Conservation (phyloP, 106 monocot genomes). For the Platanthera guangdongensis region DNA sequence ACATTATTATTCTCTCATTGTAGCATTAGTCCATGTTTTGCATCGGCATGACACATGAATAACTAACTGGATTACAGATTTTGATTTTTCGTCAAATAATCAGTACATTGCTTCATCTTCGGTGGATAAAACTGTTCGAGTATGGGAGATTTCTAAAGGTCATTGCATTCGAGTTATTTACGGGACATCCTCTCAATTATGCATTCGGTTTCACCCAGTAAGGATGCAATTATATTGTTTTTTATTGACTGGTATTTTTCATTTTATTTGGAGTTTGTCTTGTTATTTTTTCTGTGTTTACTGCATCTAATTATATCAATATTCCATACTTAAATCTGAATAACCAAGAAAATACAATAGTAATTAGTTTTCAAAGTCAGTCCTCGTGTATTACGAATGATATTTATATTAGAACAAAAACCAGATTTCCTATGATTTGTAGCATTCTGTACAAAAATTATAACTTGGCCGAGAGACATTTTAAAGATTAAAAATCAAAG, state of each 20-base stretch:
- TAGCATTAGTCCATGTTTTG: background rate
- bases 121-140: slow-evolving; percentile 89
- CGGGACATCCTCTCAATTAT: slow-evolving; percentile 85
- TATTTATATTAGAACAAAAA: background rate
- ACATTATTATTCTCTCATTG: background rate
- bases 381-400: background rate
- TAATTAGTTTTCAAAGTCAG: slow-evolving; percentile 4
- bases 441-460: background rate
- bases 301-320: background rate
- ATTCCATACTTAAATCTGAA: background rate
- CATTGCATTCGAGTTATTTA: slow-evolving; percentile 89
- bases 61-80: slow-evolving; percentile 84
- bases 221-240: slow-evolving; percentile 15
- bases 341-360: background rate
- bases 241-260: background rate
- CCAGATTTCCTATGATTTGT: background rate
- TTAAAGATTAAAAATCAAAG: background rate
- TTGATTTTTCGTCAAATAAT: slow-evolving; percentile 99
- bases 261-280: background rate
- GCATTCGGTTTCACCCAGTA: slow-evolving; percentile 91
- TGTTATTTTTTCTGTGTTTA: background rate
- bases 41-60: slow-evolving; percentile 8
- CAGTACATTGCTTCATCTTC: slow-evolving; percentile 98
- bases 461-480: background rate
- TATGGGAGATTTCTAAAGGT: slow-evolving; percentile 91